Base-by-base conservation (phyloP, 2,329 filamentous ascomycete genomes). In the Penicillium crustosum region DNA sequence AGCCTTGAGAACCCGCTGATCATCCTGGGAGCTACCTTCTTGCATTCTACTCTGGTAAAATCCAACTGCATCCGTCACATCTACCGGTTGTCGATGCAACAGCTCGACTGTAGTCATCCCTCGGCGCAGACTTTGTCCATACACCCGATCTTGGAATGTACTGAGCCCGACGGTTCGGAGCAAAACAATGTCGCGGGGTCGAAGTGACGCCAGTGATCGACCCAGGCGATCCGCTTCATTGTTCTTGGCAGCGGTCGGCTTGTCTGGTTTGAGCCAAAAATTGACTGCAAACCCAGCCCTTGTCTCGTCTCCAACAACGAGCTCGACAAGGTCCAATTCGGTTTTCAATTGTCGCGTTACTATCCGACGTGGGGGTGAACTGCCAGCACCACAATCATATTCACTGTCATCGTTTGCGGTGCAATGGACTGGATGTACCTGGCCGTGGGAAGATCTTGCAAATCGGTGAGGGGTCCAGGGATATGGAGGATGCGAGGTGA, bases 271-370 rank as follows among this genome's bases (percentile, higher is more conserved):
- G 2, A 96, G 78, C 93, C 93, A 97, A 71, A 96, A 91, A 3
- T 89, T 93, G 55, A 97, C 81, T 29, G 82, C 85, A 75, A 97
- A 96, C 2, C 89, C 89, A 0, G 90, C 85, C 62, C 82, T 85
- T 0, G 92, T 96, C 51, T 96, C 90, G 38, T 97, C 93, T 6
- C 90, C 93, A 1, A 97, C 86, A 1, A 93, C 79, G 2, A 94
- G 74, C 73, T 96, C 91, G 41, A 93, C 78, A 3, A 96, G 81
- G 6, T 89, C 83, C 51, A 88, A 81, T 43, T 79, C 74, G 59
- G 75, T 77, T 53, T 76, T 79, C 68, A 78, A 79, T 7, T 80
- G 79, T 12, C 77, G 75, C 0, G 92, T 90, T 31, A 79, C 83
- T 21, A 96, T 85, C 2, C 82, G 82, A 25, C 89, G 86, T 1